Base-by-base conservation (phyloP, 1,284 basidiomycete genomes). In the Pyrrhoderma noxium region DNA sequence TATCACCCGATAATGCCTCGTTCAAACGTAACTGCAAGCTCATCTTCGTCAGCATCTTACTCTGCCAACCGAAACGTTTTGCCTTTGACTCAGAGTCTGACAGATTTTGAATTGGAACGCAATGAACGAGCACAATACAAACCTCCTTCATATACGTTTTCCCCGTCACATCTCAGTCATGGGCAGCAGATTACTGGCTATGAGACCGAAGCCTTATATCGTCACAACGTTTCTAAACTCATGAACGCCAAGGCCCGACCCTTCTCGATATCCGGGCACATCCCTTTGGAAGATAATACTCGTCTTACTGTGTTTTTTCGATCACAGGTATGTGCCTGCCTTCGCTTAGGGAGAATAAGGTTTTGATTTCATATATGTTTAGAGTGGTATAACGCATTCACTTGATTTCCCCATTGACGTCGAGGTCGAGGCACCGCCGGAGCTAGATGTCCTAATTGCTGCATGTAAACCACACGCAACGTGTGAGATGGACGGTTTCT, bases 331-430 rank as follows among this genome's bases (percentile, higher is more conserved):
- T 45, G 74, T 35, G 43, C 21, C 43, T 45, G 36, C 41, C 43
- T 39, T 16, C n/a, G 22, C 46, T 56, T 5, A 5, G 38, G n/a
- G n/a, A 18, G 14, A 18, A 22, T 40, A 40, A 18, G 14, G 21
- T 16, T 5, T 22, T 40, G n/a, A 16, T 18, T 40, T 40, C 21
- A 40, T 40, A 7, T 18, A 51, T 47, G n/a, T 40, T 19, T 52
- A 89, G 87, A 82, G 80, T 57, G 85, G 82, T 25, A 83, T 86
- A 53, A 83, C 83, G 0, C 84, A 89, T 62, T 82, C 85, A 3
- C 71, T 89, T 22, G 84, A 88, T 62, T 89, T 89, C 61, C 87
- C 86, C 3, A 79, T 89, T 58, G 84, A 89, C 60, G 74, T 85
- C 47, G 80, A 82, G 58, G 79, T 82, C 58, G 80, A 79, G 62